Evolutionary conservation across 495 filamentous ascomycete genomes (phyloP).

Genomic region (Hyaloscypha finlandica): DNA sequence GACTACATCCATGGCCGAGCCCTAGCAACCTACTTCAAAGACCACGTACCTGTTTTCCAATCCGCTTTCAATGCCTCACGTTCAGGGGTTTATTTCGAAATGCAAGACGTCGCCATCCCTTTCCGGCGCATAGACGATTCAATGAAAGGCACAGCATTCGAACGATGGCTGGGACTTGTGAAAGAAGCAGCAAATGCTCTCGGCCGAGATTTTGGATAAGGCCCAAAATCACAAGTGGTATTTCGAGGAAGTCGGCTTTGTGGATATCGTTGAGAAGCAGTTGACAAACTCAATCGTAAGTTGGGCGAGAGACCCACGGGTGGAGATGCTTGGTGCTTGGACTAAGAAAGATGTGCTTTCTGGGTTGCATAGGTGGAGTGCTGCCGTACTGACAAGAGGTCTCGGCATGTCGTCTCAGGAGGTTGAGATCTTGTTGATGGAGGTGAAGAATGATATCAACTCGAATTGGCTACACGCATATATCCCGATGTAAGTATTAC

Average conservation of each 20-base stretch:
- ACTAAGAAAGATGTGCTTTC: slow-evolving; percentile 31
- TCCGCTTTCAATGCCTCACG: slow-evolving; percentile 43
- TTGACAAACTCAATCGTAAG: slow-evolving; percentile 51
- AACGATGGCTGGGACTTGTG: slow-evolving; percentile 35
- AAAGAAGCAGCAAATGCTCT: slow-evolving; percentile 27
- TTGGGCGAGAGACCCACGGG: slow-evolving; percentile 47
- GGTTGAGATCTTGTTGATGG: slow-evolving; percentile 52
- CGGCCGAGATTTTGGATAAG: slow-evolving; percentile 2
- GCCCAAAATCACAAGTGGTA: slow-evolving; percentile 8
- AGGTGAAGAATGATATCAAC: slow-evolving; percentile 52
- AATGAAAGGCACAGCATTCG: slow-evolving; percentile 33
- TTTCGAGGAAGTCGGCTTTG: slow-evolving; percentile 58
- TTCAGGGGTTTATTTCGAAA: slow-evolving; percentile 52
- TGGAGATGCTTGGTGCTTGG: slow-evolving; percentile 50
- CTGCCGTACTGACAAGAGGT: slow-evolving; percentile 51
- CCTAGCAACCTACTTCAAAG: slow-evolving; percentile 42
- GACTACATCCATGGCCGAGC: slow-evolving; percentile 51
- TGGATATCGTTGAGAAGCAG: slow-evolving; percentile 53
- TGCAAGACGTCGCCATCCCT: slow-evolving; percentile 43
- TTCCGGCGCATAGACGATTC: slow-evolving; percentile 35
- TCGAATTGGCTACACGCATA: slow-evolving; percentile 51
- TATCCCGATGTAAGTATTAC: slow-evolving; percentile 40
- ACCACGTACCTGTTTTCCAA: slow-evolving; percentile 42
- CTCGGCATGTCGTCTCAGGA: slow-evolving; percentile 49
- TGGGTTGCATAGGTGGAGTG: slow-evolving; percentile 42